Conservation (phyloP, 257 asterid species). For the Scutellaria minor region DNA sequence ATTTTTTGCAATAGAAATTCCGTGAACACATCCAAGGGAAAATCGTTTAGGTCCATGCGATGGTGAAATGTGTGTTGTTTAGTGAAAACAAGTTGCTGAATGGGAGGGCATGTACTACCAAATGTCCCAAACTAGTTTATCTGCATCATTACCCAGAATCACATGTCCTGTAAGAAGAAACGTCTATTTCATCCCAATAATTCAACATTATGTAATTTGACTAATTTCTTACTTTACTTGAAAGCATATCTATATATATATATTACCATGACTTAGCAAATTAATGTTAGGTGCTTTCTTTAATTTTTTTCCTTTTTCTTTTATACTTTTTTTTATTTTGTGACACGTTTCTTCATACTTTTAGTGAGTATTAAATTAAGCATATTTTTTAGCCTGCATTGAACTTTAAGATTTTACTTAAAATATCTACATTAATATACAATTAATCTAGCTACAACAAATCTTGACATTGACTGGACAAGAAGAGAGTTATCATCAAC, state of each 20-base stretch:
- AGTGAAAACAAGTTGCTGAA: too few relatives aligned
- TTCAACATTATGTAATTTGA: not conserved
- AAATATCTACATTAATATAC: too few relatives aligned
- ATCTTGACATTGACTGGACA: not conserved
- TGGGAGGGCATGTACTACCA: not conserved
- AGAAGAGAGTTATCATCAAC: not conserved
- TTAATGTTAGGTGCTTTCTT: not conserved
- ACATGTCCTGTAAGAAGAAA: not conserved
- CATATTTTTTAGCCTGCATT: not conserved
- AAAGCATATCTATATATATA: not conserved
- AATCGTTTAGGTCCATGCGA: too few relatives aligned
- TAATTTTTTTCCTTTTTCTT: not conserved
- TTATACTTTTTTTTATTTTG: too few relatives aligned
- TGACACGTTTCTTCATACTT: not conserved
- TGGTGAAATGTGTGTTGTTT: too few relatives aligned
- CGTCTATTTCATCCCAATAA: not conserved
- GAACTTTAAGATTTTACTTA: too few relatives aligned
- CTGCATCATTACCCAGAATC: not conserved
- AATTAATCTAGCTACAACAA: not conserved
- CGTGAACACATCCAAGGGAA: too few relatives aligned
- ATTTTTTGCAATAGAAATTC: too few relatives aligned
- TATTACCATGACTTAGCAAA: not conserved
- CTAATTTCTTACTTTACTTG: not conserved
- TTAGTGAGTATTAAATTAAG: not conserved
- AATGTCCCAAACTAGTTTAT: not conserved